A percentile compares a stretch with the other conserved stretches of the same genome.
phyloP scores from a whole-genome alignment of 805 yeast genomes.

The Metschnikowia henanensis region DNA sequence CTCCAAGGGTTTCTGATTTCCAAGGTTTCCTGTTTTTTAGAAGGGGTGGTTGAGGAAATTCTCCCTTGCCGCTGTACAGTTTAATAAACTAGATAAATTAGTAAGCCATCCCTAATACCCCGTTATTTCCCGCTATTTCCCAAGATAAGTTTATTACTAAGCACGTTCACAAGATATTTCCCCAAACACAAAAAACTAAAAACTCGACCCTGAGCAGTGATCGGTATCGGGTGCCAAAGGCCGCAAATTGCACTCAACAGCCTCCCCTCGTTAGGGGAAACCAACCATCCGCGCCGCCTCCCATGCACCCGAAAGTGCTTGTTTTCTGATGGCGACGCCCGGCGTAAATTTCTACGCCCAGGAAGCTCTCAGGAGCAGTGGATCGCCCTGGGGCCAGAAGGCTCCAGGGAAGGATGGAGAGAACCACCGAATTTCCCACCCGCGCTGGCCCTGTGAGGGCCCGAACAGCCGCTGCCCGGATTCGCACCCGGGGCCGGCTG shows the following conservation, averaged over 20 bases:
- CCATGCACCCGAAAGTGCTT: slow-evolving; percentile 40
- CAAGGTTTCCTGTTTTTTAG: too few relatives aligned
- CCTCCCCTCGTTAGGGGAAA: slow-evolving; percentile 32
- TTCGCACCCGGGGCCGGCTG: slow-evolving; percentile 15
- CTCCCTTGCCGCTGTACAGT: too few relatives aligned
- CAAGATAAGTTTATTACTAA: too few relatives aligned
- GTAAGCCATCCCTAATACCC: too few relatives aligned
- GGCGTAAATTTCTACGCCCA: slow-evolving; percentile 51
- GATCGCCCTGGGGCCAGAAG: slow-evolving; percentile 6
- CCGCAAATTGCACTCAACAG: slow-evolving; percentile 65
- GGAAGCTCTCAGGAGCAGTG: slow-evolving; percentile 56
- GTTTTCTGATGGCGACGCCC: slow-evolving; percentile 60
- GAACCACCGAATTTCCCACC: slow-evolving; percentile 71
- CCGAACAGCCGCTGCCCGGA: slow-evolving; percentile 8
- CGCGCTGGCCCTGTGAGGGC: slow-evolving; percentile 22
- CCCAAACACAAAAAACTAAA: too few relatives aligned
- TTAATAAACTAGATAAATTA: too few relatives aligned
- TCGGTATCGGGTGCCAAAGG: slow-evolving; percentile 63
- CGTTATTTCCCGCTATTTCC: too few relatives aligned
- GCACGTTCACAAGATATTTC: too few relatives aligned
- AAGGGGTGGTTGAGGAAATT: too few relatives aligned
- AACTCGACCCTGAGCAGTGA: slow-evolving; percentile 50
- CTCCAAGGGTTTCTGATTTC: too few relatives aligned
- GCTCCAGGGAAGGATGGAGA: slow-evolving; percentile 35
- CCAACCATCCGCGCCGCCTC: slow-evolving; percentile 62